Conservation (phyloP, 208 protist genomes). For the Endotrypanum monterogeii region DNA sequence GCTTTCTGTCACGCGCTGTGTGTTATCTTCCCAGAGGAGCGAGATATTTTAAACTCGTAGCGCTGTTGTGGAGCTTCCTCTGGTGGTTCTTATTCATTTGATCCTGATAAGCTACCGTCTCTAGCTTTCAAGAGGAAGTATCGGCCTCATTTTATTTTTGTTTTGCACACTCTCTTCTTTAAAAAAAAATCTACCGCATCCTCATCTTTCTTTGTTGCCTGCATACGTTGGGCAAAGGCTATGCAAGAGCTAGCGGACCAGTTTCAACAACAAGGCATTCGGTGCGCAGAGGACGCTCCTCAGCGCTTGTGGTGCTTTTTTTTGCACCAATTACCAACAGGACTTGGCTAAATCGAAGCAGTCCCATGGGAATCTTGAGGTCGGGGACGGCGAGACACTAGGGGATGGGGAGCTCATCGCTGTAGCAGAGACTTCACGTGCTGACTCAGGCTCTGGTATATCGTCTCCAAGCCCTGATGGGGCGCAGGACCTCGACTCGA, state of each 20-base stretch:
- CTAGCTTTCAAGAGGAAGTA: neutral
- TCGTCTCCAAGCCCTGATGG: neutral
- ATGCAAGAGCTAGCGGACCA: constrained; percentile 23
- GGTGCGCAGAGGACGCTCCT: constrained; percentile 12
- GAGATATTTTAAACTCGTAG: neutral
- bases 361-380: neutral
- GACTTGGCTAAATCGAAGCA: neutral
- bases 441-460: neutral
- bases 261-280: constrained; percentile 32
- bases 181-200: neutral
- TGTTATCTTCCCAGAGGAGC: neutral
- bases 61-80: neutral
- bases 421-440: neutral
- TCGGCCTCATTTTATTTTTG: neutral
- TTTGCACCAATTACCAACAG: constrained; percentile 18
- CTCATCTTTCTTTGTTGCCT: neutral
- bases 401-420: neutral
- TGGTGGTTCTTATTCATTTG: neutral
- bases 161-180: neutral
- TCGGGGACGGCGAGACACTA: neutral
- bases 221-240: neutral
- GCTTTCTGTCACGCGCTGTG: neutral
- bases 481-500: neutral
- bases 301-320: constrained; percentile 26
- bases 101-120: neutral